These are phyloP conservation scores for Phyllosticta citriasiana DNA, from an alignment of 2,329 filamentous ascomycete species.

Conservation along the genomic window DNA sequence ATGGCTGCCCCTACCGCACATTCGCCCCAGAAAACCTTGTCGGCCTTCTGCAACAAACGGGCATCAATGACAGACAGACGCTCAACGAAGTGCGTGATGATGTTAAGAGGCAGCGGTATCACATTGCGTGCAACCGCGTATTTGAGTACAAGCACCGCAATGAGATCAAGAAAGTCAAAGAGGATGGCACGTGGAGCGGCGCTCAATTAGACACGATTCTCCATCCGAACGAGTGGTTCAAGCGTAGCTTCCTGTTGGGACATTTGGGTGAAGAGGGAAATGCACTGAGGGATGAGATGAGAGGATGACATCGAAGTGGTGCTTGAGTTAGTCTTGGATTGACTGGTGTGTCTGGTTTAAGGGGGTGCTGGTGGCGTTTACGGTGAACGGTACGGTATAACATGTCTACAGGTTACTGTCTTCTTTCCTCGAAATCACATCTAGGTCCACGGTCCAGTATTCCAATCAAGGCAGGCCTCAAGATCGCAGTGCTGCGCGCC, in stretches of 20 bases:
- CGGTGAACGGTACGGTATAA: not conserved
- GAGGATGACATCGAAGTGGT: not conserved
- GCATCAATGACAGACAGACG: constrained; percentile 67
- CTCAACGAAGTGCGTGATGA: constrained; percentile 78
- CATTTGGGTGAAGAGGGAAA: constrained; percentile 48
- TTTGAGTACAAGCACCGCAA: constrained; percentile 77
- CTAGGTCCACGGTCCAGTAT: not conserved
- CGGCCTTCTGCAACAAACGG: constrained; percentile 63
- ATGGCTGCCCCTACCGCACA: constrained; percentile 95
- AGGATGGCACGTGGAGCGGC: constrained; percentile 38
- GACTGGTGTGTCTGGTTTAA: not conserved
- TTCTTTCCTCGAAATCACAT: not conserved
- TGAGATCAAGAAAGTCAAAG: constrained; percentile 42
- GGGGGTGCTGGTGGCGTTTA: not conserved
- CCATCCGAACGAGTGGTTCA: constrained; percentile 97
- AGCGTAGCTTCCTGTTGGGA: constrained; percentile 82
- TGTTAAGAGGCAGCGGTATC: constrained; percentile 77
- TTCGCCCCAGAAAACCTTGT: constrained; percentile 82
- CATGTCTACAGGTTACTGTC: not conserved
- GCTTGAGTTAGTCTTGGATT: not conserved
- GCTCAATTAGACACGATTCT: constrained; percentile 88
- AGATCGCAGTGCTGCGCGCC: too few species aligned
- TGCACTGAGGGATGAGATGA: constrained; percentile 6
- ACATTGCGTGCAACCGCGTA: constrained; percentile 93
- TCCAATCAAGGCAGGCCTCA: not conserved